Evolutionary conservation across 2,329 filamentous ascomycete species (phyloP).

Genomic region (Cryphonectria nitschkei): DNA sequence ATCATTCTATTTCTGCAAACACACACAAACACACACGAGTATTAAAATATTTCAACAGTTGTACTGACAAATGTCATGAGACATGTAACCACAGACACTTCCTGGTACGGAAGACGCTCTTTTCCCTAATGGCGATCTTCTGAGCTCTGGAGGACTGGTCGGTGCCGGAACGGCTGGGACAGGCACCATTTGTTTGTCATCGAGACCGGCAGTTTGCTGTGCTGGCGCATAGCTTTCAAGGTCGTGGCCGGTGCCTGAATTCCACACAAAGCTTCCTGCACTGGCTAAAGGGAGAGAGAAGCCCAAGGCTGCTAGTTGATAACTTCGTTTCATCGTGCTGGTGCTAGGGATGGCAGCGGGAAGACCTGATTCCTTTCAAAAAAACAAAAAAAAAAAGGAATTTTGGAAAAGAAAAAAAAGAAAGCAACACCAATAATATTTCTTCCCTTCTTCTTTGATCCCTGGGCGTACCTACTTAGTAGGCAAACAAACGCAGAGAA

Average conservation of each 20-base stretch:
- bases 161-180: constrained; percentile 20
- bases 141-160: constrained; percentile 21
- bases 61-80: constrained; percentile 31
- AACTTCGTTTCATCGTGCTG: constrained; percentile 12
- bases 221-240: constrained; percentile 18
- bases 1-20: not conserved
- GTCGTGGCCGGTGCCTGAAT: not conserved
- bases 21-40: too few species aligned
- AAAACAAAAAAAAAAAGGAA: too few species aligned
- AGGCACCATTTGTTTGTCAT: constrained; percentile 19
- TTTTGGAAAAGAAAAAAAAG: not conserved
- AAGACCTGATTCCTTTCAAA: not conserved
- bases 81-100: constrained; percentile 19
- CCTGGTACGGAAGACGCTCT: constrained; percentile 31
- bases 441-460: not conserved
- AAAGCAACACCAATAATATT: not conserved
- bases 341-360: not conserved
- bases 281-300: not conserved
- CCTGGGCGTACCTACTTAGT: not conserved
- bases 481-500: not conserved
- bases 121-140: constrained; percentile 25
- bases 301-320: constrained; percentile 20
- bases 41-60: not conserved
- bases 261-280: constrained; percentile 28
- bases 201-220: constrained; percentile 16